Evolutionary conservation across 2,329 filamentous ascomycete genomes (phyloP), one percentile per base, ranked within the genome.

Genomic region (Fusarium buharicum): DNA sequence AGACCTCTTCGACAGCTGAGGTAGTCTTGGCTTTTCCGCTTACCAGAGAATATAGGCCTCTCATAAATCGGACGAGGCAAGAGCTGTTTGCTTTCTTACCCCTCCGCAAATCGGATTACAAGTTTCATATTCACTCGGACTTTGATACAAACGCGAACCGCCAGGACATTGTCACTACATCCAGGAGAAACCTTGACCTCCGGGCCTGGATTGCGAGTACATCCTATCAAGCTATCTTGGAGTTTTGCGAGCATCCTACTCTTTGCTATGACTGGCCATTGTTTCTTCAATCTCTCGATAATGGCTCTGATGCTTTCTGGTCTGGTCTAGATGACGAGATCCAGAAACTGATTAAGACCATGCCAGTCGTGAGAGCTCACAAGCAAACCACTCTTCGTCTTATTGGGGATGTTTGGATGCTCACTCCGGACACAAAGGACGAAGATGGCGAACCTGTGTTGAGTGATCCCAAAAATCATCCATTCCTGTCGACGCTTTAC

Each of bases 11-110:
- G 0, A 50, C n/a, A 2, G 49, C 66, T 0, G 59, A 67, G 12
- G 43, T 68, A 4, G n/a, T 66, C n/a, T 27, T 68, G 12, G 66
- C 62, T 0, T 68, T 68, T 18, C 64, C 66, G 1, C n/a, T 67
- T 4, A 48, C 39, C 5, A 30, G 7, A 2, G 4, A 20, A 0
- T 27, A 36, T 1, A 30, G 41, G 12, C 56, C 62, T 2, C n/a
- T 49, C 0, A 12, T 54, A 5, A 30, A 28, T 4, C n/a, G 10
- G 0, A 33, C 3, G 9, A 54, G 22, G 11, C 62, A 62, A n/a
- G 47, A 68, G 0, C 13, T 68, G 2, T 68, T 68, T 22, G 59
- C 59, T 3, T 61, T 64, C 2, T 2, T 67, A 1, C 62, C 64
- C 4, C 41, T 68, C 4, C 27, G 47, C 0, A 28, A 10, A 31